Evolutionary conservation across 2,329 filamentous ascomycete species (phyloP).

Genomic region (Sclerotinia sclerotiorum): DNA sequence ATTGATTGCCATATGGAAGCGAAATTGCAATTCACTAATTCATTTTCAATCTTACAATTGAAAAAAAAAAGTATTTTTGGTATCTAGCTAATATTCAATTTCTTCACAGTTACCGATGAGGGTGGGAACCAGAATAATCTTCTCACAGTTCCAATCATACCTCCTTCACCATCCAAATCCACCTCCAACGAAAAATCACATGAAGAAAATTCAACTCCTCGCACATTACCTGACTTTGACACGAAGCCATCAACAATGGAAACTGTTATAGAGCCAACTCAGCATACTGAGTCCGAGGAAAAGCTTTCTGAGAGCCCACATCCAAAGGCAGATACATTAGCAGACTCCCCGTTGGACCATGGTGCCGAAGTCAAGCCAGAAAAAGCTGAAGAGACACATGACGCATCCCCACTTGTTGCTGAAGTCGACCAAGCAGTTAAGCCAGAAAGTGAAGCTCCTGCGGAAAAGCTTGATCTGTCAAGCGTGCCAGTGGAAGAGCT

Average conservation of each 20-base stretch:
- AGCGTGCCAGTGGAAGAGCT: constrained; percentile 10
- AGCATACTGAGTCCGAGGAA: not conserved
- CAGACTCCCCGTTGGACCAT: not conserved
- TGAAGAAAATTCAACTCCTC: constrained; percentile 15
- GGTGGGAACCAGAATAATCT: constrained; percentile 55
- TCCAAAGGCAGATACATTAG: not conserved
- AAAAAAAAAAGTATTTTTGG: not conserved
- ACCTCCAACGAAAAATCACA: constrained; percentile 8
- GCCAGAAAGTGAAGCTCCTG: not conserved
- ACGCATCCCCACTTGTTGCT: not conserved
- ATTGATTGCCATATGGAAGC: not conserved
- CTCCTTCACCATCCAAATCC: constrained; percentile 17
- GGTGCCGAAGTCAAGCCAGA: not conserved
- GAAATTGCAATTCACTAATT: not conserved
- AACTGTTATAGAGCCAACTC: not conserved
- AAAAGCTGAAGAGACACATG: not conserved
- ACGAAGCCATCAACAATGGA: constrained; percentile 7
- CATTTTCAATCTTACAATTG: not conserved
- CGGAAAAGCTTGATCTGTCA: not conserved
- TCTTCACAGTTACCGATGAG: constrained; percentile 49
- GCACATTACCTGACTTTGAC: constrained; percentile 9
- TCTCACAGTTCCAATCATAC: constrained; percentile 40
- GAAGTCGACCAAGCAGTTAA: not conserved
- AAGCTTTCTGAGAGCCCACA: not conserved
- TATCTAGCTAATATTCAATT: constrained; percentile 16